Evolutionary conservation across 352 stramenopile genomes (phyloP).

Genomic region (Pythium insidiosum): DNA sequence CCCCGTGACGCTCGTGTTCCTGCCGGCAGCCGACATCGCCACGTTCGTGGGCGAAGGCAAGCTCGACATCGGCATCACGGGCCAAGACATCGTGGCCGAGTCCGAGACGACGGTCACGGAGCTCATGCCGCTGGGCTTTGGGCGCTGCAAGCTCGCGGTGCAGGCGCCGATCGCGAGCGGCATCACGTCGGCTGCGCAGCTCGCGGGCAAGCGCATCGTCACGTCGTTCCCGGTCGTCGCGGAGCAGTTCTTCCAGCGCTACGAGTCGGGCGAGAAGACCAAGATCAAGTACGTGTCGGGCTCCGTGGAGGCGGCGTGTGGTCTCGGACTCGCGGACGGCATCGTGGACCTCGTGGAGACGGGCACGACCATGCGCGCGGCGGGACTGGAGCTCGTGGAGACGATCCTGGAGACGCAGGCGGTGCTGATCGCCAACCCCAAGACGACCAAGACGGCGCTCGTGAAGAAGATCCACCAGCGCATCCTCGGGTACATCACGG

Average conservation of each 20-base stretch:
- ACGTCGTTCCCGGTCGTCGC: conserved; percentile 95
- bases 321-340: conserved; percentile 95
- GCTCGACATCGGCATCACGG: conserved; percentile 98
- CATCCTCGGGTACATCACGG: conserved; percentile 96
- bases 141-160: conserved; percentile 93
- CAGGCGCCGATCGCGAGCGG: conserved; percentile 89
- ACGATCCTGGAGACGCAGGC: conserved; percentile 91
- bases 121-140: conserved; percentile 94
- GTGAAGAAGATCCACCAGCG: conserved; percentile 86
- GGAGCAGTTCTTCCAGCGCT: conserved; percentile 92
- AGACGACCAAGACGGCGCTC: conserved; percentile 58
- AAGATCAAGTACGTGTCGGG: conserved; percentile 97
- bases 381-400: conserved; percentile 92
- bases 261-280: conserved; percentile 65
- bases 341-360: conserved; percentile 99
- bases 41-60: conserved; percentile 97
- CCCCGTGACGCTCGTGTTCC: conserved; percentile 96
- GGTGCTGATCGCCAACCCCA: conserved; percentile 88
- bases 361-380: conserved; percentile 97
- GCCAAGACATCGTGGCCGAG: conserved; percentile 93
- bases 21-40: conserved; percentile 96
- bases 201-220: conserved; percentile 96
- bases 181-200: conserved; percentile 68
- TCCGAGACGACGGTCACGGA: conserved; percentile 86
- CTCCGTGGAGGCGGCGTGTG: conserved; percentile 96